phyloP scores from a whole-genome alignment of 2,329 filamentous ascomycete genomes.

The Colletotrichum tofieldiae region DNA sequence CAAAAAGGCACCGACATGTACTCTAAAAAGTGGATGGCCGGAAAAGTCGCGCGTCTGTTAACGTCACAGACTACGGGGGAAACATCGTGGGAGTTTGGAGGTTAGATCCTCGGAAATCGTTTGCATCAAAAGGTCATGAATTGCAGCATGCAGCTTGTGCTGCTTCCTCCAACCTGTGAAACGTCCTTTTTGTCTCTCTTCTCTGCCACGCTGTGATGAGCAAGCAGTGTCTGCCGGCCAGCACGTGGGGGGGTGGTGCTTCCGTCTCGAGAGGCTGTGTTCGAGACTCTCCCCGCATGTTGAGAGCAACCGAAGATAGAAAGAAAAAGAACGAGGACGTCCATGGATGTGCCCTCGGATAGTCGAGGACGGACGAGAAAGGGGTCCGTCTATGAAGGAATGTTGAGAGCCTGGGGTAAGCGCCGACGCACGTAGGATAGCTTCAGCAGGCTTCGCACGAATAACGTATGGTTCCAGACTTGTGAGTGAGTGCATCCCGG shows the following conservation, averaged over 20 bases:
- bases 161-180: conserved; percentile 42
- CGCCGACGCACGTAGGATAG: conserved; percentile 42
- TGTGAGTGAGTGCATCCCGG: background rate
- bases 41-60: conserved; percentile 58
- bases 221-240: conserved; percentile 35
- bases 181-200: conserved; percentile 26
- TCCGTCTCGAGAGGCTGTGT: conserved; percentile 28
- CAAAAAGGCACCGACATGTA: conserved; percentile 63
- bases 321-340: conserved; percentile 27
- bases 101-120: conserved; percentile 66
- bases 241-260: conserved; percentile 32
- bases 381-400: conserved; percentile 37
- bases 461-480: conserved; percentile 38
- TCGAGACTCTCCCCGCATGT: conserved; percentile 30
- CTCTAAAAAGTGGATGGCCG: conserved; percentile 62
- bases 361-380: conserved; percentile 32
- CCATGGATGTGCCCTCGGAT: conserved; percentile 17
- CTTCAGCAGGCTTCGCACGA: conserved; percentile 40
- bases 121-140: conserved; percentile 57
- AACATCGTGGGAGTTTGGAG: conserved; percentile 63
- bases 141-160: conserved; percentile 43
- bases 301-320: conserved; percentile 22
- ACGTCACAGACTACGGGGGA: conserved; percentile 57
- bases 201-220: conserved; percentile 38
- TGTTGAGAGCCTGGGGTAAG: conserved; percentile 42